Conservation (phyloP, 1,139 yeast genomes). For the Yamadazyma buinensis region DNA sequence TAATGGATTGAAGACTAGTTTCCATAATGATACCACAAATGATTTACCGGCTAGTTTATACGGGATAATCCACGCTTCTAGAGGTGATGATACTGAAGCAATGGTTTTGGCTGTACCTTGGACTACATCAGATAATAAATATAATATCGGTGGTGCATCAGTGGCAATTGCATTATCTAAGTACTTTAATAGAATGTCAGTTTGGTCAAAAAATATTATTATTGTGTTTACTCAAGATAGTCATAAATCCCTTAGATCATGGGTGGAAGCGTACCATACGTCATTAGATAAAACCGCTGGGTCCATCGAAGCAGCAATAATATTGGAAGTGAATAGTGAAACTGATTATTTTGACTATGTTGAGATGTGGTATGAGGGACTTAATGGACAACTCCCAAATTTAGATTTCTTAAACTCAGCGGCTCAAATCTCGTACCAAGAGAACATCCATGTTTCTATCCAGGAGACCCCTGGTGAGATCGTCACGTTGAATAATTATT, state of each 20-base stretch:
- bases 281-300: slow-evolving; percentile 90
- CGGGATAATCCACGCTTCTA: slow-evolving; percentile 85
- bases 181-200: slow-evolving; percentile 78
- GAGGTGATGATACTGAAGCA: slow-evolving; percentile 96
- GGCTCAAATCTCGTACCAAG: slow-evolving; percentile 65
- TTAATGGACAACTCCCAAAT: slow-evolving; percentile 94
- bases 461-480: slow-evolving; percentile 55
- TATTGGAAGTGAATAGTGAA: slow-evolving; percentile 71
- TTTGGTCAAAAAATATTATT: slow-evolving; percentile 94
- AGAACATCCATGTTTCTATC: slow-evolving; percentile 64
- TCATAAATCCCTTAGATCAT: slow-evolving; percentile 64
- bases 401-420: slow-evolving; percentile 85
- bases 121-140: slow-evolving; percentile 54
- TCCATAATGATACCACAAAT: slow-evolving; percentile 28
- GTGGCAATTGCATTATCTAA: slow-evolving; percentile 70
- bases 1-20: slow-evolving; percentile 69
- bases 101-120: slow-evolving; percentile 92
- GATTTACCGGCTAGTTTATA: slow-evolving; percentile 60
- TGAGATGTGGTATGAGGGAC: slow-evolving; percentile 79
- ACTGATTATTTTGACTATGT: slow-evolving; percentile 69
- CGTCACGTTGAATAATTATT: slow-evolving; percentile 43
- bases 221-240: slow-evolving; percentile 79
- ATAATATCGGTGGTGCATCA: slow-evolving; percentile 79
- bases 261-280: slow-evolving; percentile 95
- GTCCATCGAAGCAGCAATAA: slow-evolving; percentile 85